Evolutionary conservation across 2,329 filamentous ascomycete species (phyloP).

Genomic region (Plenodomus lindquistii): DNA sequence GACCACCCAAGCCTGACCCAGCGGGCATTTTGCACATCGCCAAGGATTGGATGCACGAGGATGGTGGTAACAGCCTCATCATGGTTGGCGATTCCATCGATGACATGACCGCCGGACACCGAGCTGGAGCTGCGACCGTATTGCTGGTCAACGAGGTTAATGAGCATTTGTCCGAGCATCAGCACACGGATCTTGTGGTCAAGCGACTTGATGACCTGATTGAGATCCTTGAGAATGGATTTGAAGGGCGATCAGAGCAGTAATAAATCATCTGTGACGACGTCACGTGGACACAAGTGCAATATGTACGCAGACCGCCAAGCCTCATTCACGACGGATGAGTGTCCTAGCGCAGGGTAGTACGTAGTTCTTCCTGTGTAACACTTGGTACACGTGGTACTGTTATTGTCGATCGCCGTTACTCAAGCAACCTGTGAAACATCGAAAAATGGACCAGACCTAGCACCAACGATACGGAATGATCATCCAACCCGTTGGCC

Average conservation of each 20-base stretch:
- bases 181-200: constrained; percentile 77
- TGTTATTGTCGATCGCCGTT: background rate
- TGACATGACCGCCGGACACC: constrained; percentile 85
- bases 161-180: constrained; percentile 66
- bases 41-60: constrained; percentile 64
- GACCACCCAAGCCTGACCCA: constrained; percentile 83
- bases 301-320: background rate
- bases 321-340: background rate
- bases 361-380: background rate
- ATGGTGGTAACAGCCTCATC: constrained; percentile 52
- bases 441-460: background rate
- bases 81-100: constrained; percentile 73
- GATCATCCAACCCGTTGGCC: background rate
- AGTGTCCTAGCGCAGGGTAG: background rate
- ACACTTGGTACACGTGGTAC: background rate
- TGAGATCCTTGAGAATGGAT: constrained; percentile 73
- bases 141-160: constrained; percentile 85
- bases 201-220: constrained; percentile 73
- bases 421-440: background rate
- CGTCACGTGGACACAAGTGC: background rate
- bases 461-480: background rate
- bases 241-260: constrained; percentile 56
- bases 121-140: constrained; percentile 88
- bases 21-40: constrained; percentile 89
- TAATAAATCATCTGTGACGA: background rate